A percentile compares a stretch with the other conserved stretches of the same genome.
Evolutionary conservation across 2,329 filamentous ascomycete genomes (phyloP).

Genomic region (Dactylellina leptospora): DNA sequence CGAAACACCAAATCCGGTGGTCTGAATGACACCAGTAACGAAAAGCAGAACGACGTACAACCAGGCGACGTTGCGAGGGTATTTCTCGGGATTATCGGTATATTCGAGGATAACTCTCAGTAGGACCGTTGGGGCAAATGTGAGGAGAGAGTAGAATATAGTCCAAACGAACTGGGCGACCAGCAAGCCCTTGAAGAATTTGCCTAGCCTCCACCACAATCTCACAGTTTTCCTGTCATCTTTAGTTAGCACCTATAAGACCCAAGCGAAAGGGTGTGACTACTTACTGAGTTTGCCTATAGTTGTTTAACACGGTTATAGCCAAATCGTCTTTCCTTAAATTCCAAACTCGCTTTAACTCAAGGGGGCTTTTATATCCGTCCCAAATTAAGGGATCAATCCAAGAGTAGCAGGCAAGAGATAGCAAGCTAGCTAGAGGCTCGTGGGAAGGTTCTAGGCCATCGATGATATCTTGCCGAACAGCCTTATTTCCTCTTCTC

Average conservation of each 20-base stretch:
- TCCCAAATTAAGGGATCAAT: conserved; percentile 87
- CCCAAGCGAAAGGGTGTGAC: neutral
- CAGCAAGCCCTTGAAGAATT: conserved; percentile 81
- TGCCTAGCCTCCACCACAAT: conserved; percentile 80
- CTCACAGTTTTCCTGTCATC: conserved; percentile 71
- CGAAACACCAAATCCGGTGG: conserved; percentile 82
- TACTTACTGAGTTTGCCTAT: conserved; percentile 74
- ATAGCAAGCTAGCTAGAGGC: conserved; percentile 86
- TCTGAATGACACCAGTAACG: conserved; percentile 80
- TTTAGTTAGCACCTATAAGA: neutral
- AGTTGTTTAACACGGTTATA: conserved; percentile 78
- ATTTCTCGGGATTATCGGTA: conserved; percentile 80
- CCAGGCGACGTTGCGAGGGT: conserved; percentile 89
- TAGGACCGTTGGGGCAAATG: conserved; percentile 89
- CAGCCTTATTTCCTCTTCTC: conserved; percentile 88
- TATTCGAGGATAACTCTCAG: conserved; percentile 92
- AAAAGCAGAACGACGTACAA: conserved; percentile 92
- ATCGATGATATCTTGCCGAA: conserved; percentile 87
- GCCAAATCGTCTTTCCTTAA: conserved; percentile 88
- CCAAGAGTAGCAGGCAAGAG: conserved; percentile 87
- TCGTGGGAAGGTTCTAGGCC: conserved; percentile 86
- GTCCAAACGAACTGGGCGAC: conserved; percentile 83
- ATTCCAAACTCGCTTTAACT: conserved; percentile 91
- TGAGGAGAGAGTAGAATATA: conserved; percentile 79
- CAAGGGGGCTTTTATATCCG: conserved; percentile 84